Base-by-base conservation (phyloP, 345 rosid genomes). In the Litchi chinensis region DNA sequence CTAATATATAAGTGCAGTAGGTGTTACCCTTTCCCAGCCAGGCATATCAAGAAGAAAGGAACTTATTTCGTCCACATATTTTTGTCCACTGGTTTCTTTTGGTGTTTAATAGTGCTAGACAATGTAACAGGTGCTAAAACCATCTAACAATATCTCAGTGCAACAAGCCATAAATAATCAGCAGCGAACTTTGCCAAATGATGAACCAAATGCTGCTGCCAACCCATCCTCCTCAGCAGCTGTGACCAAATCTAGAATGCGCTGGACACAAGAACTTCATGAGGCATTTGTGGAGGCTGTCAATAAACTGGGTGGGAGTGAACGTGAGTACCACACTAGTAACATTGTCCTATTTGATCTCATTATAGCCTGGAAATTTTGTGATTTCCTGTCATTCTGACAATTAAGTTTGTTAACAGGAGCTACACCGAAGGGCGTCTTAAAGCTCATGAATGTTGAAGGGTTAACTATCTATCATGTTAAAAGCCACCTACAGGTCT, bases 201-300 rank as follows among this genome's bases (percentile, higher is more conserved):
- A 73, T 80, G 93, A 89, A 73, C 76, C 57, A 46, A 66, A 75
- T 74, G 63, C 77, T 56, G 79, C 37, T 75, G 76, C 86, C 64
- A 77, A 66, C 79, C 83, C 86, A 62, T 74, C 78, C 19, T 70
- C 90, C 2, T 41, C 82, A 70, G 83, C 83, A 75, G 77, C 89
- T 39, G 41, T 82, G 68, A 80, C 87, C 48, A 95, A 90, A 88
- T 71, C 92, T 28, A 88, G 98, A 71, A 93, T 95, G 95, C 97
- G 98, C 18, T 95, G 98, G 98, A 95, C 98, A 22, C 97, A 93
- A 11, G 98, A 95, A 79, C 96, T 93, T 83, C 99, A 95, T 63
- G 99, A 93, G 82, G 86, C 95, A 69, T 95, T 95, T 79, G 89
- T 95, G 8, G 98, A 95, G 75, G 98, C 98, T 89, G 91, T 95